phyloP scores from a whole-genome alignment of 1,284 basidiomycete species.

The Heliocybe sulcata region DNA sequence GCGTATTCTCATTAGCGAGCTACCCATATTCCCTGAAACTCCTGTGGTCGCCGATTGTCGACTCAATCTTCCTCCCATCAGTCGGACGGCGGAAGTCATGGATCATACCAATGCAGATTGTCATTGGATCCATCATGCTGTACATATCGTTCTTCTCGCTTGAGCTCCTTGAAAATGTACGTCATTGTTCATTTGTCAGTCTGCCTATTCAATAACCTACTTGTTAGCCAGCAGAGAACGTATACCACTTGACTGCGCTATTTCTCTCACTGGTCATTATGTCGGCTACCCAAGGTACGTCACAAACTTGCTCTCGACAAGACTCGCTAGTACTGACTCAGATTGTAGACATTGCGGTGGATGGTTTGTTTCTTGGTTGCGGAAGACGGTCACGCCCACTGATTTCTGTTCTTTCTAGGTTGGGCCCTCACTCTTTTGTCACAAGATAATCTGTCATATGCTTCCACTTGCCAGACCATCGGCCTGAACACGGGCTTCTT shows the following conservation, averaged over 20 bases:
- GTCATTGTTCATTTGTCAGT: constrained; percentile 18
- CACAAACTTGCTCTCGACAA: not conserved
- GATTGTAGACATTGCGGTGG: constrained; percentile 87
- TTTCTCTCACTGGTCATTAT: constrained; percentile 93
- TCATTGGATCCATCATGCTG: constrained; percentile 86
- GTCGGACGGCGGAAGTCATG: constrained; percentile 94
- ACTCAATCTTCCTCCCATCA: constrained; percentile 78
- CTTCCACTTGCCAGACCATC: constrained; percentile 97
- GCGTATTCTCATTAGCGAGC: constrained; percentile 87
- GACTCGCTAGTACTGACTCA: constrained; percentile 5
- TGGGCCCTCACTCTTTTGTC: constrained; percentile 98
- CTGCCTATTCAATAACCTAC: constrained; percentile 9
- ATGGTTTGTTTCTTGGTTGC: constrained; percentile 44
- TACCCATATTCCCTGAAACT: constrained; percentile 98
- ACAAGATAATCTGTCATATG: constrained; percentile 92
- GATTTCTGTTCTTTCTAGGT: constrained; percentile 34
- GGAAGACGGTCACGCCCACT: not conserved
- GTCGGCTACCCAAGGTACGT: constrained; percentile 91
- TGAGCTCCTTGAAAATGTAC: constrained; percentile 75
- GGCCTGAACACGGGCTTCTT: constrained; percentile 97
- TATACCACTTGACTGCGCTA: constrained; percentile 75
- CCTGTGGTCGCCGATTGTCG: constrained; percentile 97
- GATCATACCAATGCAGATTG: constrained; percentile 96
- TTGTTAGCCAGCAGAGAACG: constrained; percentile 71
- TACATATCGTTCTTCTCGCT: constrained; percentile 82